Base-by-base conservation (phyloP, 2,329 filamentous ascomycete genomes). In the Paramyrothecium sp. region DNA sequence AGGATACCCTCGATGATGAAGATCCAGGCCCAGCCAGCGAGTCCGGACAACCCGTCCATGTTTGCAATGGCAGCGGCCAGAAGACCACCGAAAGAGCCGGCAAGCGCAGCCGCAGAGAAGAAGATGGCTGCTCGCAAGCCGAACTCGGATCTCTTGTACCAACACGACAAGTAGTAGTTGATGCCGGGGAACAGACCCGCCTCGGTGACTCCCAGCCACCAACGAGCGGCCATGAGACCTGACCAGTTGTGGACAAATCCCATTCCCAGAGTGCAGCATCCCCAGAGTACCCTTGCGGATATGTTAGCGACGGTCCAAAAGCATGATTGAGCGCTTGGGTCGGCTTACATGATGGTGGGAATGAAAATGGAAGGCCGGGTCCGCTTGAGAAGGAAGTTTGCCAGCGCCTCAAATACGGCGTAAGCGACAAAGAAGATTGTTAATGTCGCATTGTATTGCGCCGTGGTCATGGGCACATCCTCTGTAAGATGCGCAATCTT, bases 361-460 rank as follows among this genome's bases (percentile, higher is more conserved):
- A 96, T 86, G 69, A 96, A 97, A 54, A 93, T 75, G 44, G 88
- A 91, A 0, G 92, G 92, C 1, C 86, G 82, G 60, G 91, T 76
- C 19, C 81, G 82, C 75, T 96, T 96, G 58, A 96, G 85, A 22
- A 96, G 73, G 51, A 94, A 78, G 69, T 96, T 96, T 58, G 90
- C 92, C 48, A 92, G 65, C 0, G 87, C 86, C 70, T 95, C 91
- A 61, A 91, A 92, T 34, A 92, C 73, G 2, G 90, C 82, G 70
- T 97, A 97, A 1, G 89, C 92, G 53, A 96, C 81, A 75, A 96
- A 96, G 77, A 96, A 96, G 64, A 96, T 89, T 34, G 89, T 91
- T 8, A 96, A 79, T 0, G 87, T 84, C 21, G 83, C 79, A 70
- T 93, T 93, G 75, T 92, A 96, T 67, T 89, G 79, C 7, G 78